Evolutionary conservation across 257 asterid genomes (phyloP).

Genomic region (Primulina tabacum): DNA sequence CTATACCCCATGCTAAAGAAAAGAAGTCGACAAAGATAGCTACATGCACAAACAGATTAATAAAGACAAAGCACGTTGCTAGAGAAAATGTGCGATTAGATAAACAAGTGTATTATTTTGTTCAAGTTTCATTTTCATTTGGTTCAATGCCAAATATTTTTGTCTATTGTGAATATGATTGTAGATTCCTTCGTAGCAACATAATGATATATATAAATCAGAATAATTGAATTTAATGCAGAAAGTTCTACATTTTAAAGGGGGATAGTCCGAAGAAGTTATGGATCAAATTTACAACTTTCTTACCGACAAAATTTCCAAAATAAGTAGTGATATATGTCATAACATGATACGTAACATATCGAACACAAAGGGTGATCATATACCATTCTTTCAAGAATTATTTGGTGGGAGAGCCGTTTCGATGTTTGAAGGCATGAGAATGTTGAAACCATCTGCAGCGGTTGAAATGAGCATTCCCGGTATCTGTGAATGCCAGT

Average conservation of each 20-base stretch:
- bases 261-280: background rate
- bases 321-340: background rate
- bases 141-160: background rate
- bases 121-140: background rate
- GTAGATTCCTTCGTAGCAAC: background rate
- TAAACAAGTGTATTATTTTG: background rate
- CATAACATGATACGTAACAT: background rate
- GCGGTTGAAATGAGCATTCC: conserved; percentile 91
- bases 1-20: too few relatives aligned
- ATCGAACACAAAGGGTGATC: background rate
- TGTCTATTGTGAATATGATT: background rate
- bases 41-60: too few relatives aligned
- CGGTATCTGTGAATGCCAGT: conserved; percentile 91
- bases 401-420: conserved; percentile 42
- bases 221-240: background rate
- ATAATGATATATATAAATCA: background rate
- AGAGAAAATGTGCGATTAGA: too few relatives aligned
- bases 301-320: background rate
- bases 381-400: conserved; percentile 20
- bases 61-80: too few relatives aligned
- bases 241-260: too few relatives aligned
- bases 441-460: conserved; percentile 78
- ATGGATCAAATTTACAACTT: background rate
- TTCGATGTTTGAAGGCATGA: conserved; percentile 89
- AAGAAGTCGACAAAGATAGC: too few relatives aligned